Conservation (phyloP, 2,329 filamentous ascomycete genomes). For the Xylaria sp. region DNA sequence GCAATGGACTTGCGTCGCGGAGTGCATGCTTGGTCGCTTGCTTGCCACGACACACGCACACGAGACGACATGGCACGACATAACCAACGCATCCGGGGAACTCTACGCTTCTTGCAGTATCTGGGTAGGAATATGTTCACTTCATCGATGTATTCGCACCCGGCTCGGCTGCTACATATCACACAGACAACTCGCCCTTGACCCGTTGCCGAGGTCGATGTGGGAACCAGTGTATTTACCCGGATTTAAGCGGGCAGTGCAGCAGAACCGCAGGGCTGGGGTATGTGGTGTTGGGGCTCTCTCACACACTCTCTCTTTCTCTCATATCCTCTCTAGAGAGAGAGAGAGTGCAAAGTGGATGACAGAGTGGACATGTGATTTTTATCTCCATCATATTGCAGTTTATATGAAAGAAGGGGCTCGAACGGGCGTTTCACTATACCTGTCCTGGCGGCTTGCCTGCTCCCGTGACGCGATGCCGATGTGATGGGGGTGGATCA, state of each 20-base stretch:
- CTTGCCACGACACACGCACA: slow-evolving; percentile 4
- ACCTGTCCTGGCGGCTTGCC: slow-evolving; percentile 1
- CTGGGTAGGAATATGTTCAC: neutral
- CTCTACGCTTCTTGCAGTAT: neutral
- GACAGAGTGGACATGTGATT: neutral
- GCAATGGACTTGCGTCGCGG: slow-evolving; percentile 19
- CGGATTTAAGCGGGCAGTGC: slow-evolving; percentile 32
- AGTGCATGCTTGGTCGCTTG: slow-evolving; percentile 22
- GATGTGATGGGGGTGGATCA: slow-evolving; percentile 14
- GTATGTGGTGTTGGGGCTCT: neutral
- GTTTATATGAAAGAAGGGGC: slow-evolving; percentile 15
- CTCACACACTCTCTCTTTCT: too few species aligned
- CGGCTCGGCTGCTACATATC: slow-evolving; percentile 7
- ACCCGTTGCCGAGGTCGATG: slow-evolving; percentile 21
- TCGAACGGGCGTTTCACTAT: slow-evolving; percentile 21
- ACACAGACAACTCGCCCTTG: slow-evolving; percentile 24
- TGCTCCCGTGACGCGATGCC: slow-evolving; percentile 13
- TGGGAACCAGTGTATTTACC: slow-evolving; percentile 26
- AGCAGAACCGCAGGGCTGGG: slow-evolving; percentile 19
- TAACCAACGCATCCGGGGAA: too few species aligned
- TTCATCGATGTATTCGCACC: neutral
- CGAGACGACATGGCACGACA: too few species aligned
- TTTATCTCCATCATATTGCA: neutral
- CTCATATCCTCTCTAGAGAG: too few species aligned
- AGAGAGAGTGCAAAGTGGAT: too few species aligned